Base-by-base conservation (phyloP, 768 basidiomycete species). In the Leccinum ochraceum region DNA sequence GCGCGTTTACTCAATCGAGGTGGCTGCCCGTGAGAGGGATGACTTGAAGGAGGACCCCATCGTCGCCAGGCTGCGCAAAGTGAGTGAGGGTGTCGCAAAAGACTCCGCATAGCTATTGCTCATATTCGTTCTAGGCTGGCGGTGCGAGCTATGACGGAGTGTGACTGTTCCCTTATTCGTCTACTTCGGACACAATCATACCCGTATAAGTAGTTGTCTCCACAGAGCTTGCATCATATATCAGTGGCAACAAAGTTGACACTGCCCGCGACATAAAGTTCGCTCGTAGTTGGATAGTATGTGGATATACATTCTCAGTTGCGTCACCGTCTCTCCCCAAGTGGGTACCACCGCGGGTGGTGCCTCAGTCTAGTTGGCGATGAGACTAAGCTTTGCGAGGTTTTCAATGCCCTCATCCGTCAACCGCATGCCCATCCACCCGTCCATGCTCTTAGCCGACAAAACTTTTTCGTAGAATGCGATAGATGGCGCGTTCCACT, bases 401-500 rank as follows among this genome's bases (percentile, higher is more conserved):
- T 77, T 78, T 63, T 82, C 79, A 58, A 93, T 89, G 3, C 86
- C 88, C 5, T 80, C 79, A 68, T 83, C 87, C 56, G 87, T 86
- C 46, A 93, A 78, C 75, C 91, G 80, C 91, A 92, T 92, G 71
- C 89, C 88, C 76, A 91, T 79, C 95, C 95, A 98, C 69, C 93
- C 95, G 54, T 81, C 78, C 86, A 90, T 91, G 39, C 82, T 76
- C 60, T 78, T 85, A 44, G 95, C 94, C n/a, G 83, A 83, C 55
- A 98, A 81, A 55, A 79, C 78, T 73, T 94, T 86, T 76, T 93
- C 90, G 76, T 97, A 97, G 74, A 96, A 97, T 60, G 88, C 88
- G 67, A 96, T 95, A 48, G 91, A 90, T 9, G 92, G 92, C 71
- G 87, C 78, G 77, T 98, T 98, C 95, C 95, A 98, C 90, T 96